Evolutionary conservation across 1,284 basidiomycete genomes (phyloP).

Genomic region (Vanrija humicola): DNA sequence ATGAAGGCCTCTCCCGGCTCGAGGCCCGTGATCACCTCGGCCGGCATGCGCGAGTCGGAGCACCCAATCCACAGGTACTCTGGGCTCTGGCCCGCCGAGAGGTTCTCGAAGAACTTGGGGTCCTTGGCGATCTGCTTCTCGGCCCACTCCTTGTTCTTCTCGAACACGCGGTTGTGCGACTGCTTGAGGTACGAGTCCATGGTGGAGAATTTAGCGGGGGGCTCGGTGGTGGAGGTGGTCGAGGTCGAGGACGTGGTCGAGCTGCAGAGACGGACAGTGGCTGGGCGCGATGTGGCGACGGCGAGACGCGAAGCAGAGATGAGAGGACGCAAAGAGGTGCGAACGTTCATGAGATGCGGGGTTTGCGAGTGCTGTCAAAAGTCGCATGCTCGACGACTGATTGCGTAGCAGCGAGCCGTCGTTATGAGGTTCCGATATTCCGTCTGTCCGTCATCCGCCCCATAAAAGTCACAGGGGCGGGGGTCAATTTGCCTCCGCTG

Average conservation of each 20-base stretch:
- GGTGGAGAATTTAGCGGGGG: background rate
- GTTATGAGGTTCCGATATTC: too few species aligned
- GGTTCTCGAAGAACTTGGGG: constrained; percentile 15
- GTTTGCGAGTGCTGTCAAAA: too few species aligned
- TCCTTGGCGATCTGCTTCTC: constrained; percentile 5
- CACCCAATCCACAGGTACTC: constrained; percentile 22
- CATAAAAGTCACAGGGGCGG: too few species aligned
- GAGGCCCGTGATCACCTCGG: constrained; percentile 18
- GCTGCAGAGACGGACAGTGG: background rate
- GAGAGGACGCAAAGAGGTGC: too few species aligned
- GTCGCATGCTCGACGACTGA: too few species aligned
- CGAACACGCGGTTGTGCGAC: constrained; percentile 10
- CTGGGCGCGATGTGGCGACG: background rate
- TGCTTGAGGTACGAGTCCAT: constrained; percentile 5
- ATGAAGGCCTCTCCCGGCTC: constrained; percentile 20
- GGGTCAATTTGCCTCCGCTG: too few species aligned
- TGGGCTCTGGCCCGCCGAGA: constrained; percentile 12
- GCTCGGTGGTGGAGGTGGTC: background rate
- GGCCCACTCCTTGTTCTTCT: constrained; percentile 12
- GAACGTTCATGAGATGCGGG: too few species aligned
- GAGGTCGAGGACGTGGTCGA: background rate
- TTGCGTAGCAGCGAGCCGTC: too few species aligned
- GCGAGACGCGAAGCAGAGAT: too few species aligned
- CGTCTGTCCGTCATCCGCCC: too few species aligned
- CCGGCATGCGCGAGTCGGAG: constrained; percentile 18